These are phyloP conservation scores for Colletotrichum sp. DNA, from an alignment of 2,329 filamentous ascomycete species.

Conservation along the genomic window DNA sequence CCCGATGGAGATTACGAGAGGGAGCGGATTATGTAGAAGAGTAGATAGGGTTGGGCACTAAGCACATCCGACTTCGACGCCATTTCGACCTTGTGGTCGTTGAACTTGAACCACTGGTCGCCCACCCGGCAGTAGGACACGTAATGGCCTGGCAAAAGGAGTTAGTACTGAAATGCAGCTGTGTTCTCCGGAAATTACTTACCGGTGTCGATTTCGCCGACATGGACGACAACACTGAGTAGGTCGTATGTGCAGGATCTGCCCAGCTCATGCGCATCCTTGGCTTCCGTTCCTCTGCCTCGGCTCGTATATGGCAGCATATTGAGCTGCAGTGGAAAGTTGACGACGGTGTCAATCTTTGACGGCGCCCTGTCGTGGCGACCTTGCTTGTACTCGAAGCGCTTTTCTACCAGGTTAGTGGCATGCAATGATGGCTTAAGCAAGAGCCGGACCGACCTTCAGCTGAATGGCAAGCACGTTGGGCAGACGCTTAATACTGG, in stretches of 20 bases:
- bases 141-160: slow-evolving; percentile 66
- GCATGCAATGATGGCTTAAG: not conserved
- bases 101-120: slow-evolving; percentile 94
- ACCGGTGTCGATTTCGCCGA: slow-evolving; percentile 90
- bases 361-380: slow-evolving; percentile 72
- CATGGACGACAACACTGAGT: slow-evolving; percentile 88
- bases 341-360: slow-evolving; percentile 87
- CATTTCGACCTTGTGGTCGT: slow-evolving; percentile 89
- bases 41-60: slow-evolving; percentile 83
- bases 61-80: slow-evolving; percentile 87
- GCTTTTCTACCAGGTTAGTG: slow-evolving; percentile 37
- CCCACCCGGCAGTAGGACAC: slow-evolving; percentile 86
- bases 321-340: slow-evolving; percentile 86
- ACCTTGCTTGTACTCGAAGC: slow-evolving; percentile 76
- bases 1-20: slow-evolving; percentile 44
- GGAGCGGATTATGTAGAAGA: slow-evolving; percentile 82
- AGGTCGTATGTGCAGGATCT: slow-evolving; percentile 83
- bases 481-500: slow-evolving; percentile 83
- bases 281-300: slow-evolving; percentile 55
- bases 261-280: slow-evolving; percentile 59
- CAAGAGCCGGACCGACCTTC: slow-evolving; percentile 65
- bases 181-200: slow-evolving; percentile 62
- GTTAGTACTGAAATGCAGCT: not conserved
- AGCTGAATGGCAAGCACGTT: slow-evolving; percentile 92
- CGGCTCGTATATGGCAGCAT: slow-evolving; percentile 88